Percentiles rank a stretch among this genome's conserved stretches.
These are phyloP conservation scores for Sherardia arvensis DNA, from an alignment of 257 asterid genomes.

Conservation along the genomic window DNA sequence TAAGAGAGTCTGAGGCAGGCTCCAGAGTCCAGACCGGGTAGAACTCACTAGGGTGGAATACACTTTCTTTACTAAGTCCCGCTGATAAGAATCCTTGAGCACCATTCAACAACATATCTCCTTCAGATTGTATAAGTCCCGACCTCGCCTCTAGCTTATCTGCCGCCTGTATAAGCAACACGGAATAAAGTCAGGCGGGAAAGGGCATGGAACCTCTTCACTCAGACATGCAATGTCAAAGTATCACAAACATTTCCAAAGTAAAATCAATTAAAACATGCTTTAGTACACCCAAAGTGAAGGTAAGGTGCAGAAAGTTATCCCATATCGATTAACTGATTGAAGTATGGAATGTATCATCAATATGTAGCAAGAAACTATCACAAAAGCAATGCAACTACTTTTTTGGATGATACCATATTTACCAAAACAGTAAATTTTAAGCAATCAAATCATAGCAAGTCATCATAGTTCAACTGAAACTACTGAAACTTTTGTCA, in stretches of 20 bases:
- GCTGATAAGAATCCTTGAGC: constrained; percentile 45
- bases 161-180: constrained; percentile 47
- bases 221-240: background rate
- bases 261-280: background rate
- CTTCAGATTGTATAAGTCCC: constrained; percentile 72
- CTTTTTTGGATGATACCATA: background rate
- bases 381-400: background rate
- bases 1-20: constrained; percentile 54
- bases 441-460: background rate
- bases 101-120: constrained; percentile 54
- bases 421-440: background rate
- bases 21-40: constrained; percentile 72
- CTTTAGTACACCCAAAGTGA: background rate
- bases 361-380: background rate
- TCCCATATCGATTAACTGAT: background rate
- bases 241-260: background rate
- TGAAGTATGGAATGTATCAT: background rate
- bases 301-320: background rate
- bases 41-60: constrained; percentile 65
- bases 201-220: background rate
- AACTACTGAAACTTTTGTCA: background rate
- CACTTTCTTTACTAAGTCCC: constrained; percentile 27
- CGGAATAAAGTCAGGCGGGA: background rate
- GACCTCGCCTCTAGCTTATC: constrained; percentile 52
- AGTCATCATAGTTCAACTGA: background rate